Evolutionary conservation across 192 early-diverging fungal species (phyloP).

Genomic region (Pecoramyces ruminantium): DNA sequence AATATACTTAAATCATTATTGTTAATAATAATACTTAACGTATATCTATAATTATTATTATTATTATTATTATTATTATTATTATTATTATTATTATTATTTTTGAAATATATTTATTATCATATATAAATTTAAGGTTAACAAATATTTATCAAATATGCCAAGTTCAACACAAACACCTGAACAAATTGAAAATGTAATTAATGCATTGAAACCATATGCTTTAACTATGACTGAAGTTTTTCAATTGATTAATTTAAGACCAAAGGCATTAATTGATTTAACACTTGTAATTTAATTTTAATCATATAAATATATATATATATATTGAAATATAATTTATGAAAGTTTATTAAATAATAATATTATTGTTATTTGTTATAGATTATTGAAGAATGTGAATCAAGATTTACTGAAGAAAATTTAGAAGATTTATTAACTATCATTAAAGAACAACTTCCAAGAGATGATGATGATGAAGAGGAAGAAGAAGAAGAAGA

Average conservation of each 20-base stretch:
- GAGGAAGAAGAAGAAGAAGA: neutral
- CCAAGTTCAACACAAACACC: neutral
- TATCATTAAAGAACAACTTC: neutral
- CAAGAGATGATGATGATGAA: neutral
- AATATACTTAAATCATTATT: too few species aligned
- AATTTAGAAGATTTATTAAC: neutral
- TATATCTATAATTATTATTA: too few species aligned
- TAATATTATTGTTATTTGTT: too few species aligned
- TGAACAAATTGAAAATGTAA: neutral
- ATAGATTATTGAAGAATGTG: neutral
- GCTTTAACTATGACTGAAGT: neutral
- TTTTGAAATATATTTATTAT: too few species aligned
- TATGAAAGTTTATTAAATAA: too few species aligned
- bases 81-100: too few species aligned
- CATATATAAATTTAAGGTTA: too few species aligned
- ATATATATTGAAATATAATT: too few species aligned
- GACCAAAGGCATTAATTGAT: neutral
- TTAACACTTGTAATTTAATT: neutral
- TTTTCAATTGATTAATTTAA: neutral
- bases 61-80: too few species aligned
- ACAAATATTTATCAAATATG: neutral
- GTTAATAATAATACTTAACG: too few species aligned
- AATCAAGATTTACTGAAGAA: neutral
- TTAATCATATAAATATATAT: too few species aligned
- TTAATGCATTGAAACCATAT: neutral